phyloP scores from a whole-genome alignment of 164 flowering plant genomes.

The Santalum album region DNA sequence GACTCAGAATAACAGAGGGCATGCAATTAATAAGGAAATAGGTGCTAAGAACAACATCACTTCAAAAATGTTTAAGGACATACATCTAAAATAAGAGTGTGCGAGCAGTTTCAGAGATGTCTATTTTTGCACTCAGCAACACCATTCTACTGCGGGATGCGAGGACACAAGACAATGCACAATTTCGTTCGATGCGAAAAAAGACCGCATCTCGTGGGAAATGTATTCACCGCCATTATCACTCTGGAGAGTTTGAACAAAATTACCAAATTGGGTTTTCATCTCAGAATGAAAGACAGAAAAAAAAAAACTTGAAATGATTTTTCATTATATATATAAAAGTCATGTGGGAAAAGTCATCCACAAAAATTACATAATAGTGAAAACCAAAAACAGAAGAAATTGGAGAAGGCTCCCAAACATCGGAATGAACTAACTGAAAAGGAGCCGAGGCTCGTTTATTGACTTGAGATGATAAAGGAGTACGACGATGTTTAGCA shows the following conservation, averaged over 20 bases:
- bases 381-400: too few species aligned
- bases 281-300: too few species aligned
- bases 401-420: too few species aligned
- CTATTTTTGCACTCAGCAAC: neutral
- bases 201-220: neutral
- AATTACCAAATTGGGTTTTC: too few species aligned
- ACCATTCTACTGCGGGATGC: constrained; percentile 5
- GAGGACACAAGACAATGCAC: neutral
- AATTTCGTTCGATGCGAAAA: neutral
- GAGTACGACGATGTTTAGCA: too few species aligned
- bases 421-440: too few species aligned
- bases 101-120: neutral
- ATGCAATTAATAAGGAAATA: constrained; percentile 13
- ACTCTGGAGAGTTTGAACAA: neutral
- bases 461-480: too few species aligned
- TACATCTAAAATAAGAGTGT: constrained; percentile 4
- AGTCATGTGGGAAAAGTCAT: too few species aligned
- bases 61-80: constrained; percentile 11
- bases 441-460: too few species aligned
- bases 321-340: too few species aligned
- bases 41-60: constrained; percentile 8
- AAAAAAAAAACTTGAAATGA: too few species aligned
- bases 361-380: too few species aligned
- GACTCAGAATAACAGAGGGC: constrained; percentile 6
- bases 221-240: constrained; percentile 1